These are phyloP conservation scores for Dichotomopilus funicola DNA, from an alignment of 2,329 filamentous ascomycete species.

Conservation along the genomic window DNA sequence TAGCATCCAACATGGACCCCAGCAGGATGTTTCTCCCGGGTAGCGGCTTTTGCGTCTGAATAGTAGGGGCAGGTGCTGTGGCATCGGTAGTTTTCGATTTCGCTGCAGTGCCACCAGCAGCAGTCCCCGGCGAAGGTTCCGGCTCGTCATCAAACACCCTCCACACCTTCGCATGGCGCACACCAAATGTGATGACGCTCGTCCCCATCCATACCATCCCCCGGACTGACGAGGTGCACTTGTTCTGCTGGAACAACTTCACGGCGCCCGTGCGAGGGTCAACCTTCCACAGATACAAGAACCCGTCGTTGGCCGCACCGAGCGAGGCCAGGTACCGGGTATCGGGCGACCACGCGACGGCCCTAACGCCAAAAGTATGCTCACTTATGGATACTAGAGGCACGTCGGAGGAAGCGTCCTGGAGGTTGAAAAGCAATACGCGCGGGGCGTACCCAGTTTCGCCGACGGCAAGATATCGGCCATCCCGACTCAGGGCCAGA, in stretches of 20 bases:
- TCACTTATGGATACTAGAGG: slow-evolving; percentile 83
- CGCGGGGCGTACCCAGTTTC: slow-evolving; percentile 93
- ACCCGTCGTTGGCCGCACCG: slow-evolving; percentile 85
- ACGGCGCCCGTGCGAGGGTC: slow-evolving; percentile 76
- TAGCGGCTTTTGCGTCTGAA: slow-evolving; percentile 59
- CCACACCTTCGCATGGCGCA: slow-evolving; percentile 92
- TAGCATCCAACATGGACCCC: slow-evolving; percentile 72
- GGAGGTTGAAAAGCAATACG: slow-evolving; percentile 81
- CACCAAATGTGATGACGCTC: slow-evolving; percentile 76
- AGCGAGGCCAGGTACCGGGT: slow-evolving; percentile 82
- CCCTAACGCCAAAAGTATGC: slow-evolving; percentile 82
- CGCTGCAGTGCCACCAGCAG: slow-evolving; percentile 22
- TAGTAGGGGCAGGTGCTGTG: slow-evolving; percentile 21
- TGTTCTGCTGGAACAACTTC: slow-evolving; percentile 75
- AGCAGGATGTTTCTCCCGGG: slow-evolving; percentile 83
- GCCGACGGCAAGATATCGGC: slow-evolving; percentile 80
- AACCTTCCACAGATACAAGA: slow-evolving; percentile 84
- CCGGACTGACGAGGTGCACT: slow-evolving; percentile 80
- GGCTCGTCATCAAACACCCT: slow-evolving; percentile 60
- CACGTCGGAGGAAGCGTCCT: slow-evolving; percentile 70
- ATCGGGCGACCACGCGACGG: slow-evolving; percentile 83
- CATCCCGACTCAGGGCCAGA: slow-evolving; percentile 80
- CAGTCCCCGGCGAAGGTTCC: slow-evolving; percentile 43
- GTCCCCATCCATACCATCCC: slow-evolving; percentile 88
- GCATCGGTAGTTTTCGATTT: slow-evolving; percentile 53